phyloP scores from a whole-genome alignment of 352 stramenopile genomes.

The Phytopythium boreale region DNA sequence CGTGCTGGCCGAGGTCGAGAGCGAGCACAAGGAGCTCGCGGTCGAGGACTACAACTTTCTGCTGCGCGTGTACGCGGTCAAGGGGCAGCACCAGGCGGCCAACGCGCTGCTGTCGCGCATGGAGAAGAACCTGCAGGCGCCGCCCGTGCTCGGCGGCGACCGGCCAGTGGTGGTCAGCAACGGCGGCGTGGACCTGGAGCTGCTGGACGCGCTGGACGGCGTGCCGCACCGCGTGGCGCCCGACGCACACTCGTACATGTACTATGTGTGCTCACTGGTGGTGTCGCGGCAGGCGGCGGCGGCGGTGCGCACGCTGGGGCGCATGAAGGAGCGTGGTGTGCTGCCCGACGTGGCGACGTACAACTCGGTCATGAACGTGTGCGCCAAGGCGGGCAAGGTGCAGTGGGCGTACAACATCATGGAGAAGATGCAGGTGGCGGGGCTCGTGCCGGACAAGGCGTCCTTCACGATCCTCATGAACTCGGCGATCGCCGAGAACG shows the following conservation, averaged over 20 bases:
- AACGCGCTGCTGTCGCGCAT: conserved; percentile 73
- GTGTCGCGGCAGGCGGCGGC: conserved; percentile 38
- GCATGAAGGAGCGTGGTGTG: conserved; percentile 78
- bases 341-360: conserved; percentile 54
- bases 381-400: conserved; percentile 53
- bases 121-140: conserved; percentile 52
- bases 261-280: conserved; percentile 66
- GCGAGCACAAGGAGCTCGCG: conserved; percentile 34
- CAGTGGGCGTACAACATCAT: conserved; percentile 84
- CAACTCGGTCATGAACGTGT: conserved; percentile 86
- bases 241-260: conserved; percentile 69
- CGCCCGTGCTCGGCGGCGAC: conserved; percentile 6
- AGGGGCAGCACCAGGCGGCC: conserved; percentile 51
- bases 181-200: conserved; percentile 24
- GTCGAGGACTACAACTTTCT: conserved; percentile 79
- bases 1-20: conserved; percentile 39
- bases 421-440: conserved; percentile 82
- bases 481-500: conserved; percentile 61
- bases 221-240: conserved; percentile 50
- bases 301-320: conserved; percentile 67
- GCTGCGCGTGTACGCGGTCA: conserved; percentile 67
- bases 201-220: conserved; percentile 37
- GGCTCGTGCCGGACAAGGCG: conserved; percentile 53
- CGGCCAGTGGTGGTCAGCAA: conserved; percentile 1
- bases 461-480: conserved; percentile 85